Base-by-base conservation (phyloP, 768 basidiomycete genomes). In the Phaeotremella skinneri region DNA sequence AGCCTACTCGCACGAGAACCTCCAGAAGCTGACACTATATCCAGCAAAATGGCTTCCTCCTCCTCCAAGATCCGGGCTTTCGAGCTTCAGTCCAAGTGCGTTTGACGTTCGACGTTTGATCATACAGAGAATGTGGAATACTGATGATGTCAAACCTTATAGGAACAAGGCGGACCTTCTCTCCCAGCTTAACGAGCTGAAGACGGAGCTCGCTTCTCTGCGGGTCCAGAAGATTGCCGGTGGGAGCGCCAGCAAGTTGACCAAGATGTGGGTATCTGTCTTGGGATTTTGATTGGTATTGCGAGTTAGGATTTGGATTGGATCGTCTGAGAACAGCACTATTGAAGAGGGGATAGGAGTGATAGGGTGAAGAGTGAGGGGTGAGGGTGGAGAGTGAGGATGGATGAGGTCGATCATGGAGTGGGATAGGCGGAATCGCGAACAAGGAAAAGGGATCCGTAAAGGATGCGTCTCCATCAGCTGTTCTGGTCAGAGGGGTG, bases 191-290 rank as follows among this genome's bases (percentile, higher is more conserved):
- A 78, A 79, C 52, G 96, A 98, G 80, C 84, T 99, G 81, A 97
- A 92, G 87, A 85, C 81, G 61, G 96, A 99, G 85, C 89, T 98
- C 72, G 83, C 90, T 64, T 82, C 83, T 75, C 84, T 99, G 79
- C 87, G 94, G 74, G 96, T 99, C 64, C 91, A 96, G 84, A 97
- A 97, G 85, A 90, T 94, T 75, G 89, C 91, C 62, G 92, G 92
- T 74, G 91, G 92, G 31, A 89, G 90, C 69, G 87, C 93, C 58
- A 86, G 90, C 57, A 98, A 98, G 82, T 84, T 99, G 70, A 93
- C 90, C 74, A 91, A 89, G 83, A 98, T 99, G 96, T 99, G 79
- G 73, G 88, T 84, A 47, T 30, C 16, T 21, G 31, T 32, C 63
- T 66, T 49, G 26, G 32, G 49, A 6, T 42, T 9, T 48, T 32